These are phyloP conservation scores for Schizopora paradoxa DNA, from an alignment of 1,284 basidiomycete genomes.

Conservation along the genomic window DNA sequence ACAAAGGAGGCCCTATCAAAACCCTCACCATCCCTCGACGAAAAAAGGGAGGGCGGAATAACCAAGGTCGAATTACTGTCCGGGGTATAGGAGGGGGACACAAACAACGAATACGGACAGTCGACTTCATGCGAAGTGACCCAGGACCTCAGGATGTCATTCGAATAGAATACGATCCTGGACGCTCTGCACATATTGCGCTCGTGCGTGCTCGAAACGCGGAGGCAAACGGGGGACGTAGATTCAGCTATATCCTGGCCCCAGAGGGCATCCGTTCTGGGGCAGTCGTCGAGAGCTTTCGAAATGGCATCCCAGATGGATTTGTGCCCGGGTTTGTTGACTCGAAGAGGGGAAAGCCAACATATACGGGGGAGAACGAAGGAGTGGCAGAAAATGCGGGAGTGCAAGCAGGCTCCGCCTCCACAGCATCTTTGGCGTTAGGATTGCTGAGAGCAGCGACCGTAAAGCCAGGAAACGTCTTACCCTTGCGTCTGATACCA, in stretches of 20 bases:
- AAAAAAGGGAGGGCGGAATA: slow-evolving; percentile 83
- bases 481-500: slow-evolving; percentile 89
- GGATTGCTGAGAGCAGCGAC: slow-evolving; percentile 85
- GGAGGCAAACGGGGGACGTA: slow-evolving; percentile 39
- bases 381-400: slow-evolving; percentile 18
- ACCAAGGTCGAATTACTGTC: slow-evolving; percentile 83
- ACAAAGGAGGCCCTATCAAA: slow-evolving; percentile 79
- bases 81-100: slow-evolving; percentile 91
- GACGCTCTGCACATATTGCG: slow-evolving; percentile 91
- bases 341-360: slow-evolving; percentile 37
- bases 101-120: slow-evolving; percentile 75
- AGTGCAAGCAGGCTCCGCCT: slow-evolving; percentile 28
- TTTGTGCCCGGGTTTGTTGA: slow-evolving; percentile 63
- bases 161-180: slow-evolving; percentile 96
- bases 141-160: slow-evolving; percentile 84
- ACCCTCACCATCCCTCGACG: slow-evolving; percentile 80
- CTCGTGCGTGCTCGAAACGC: slow-evolving; percentile 64
- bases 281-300: slow-evolving; percentile 84
- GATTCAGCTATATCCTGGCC: slow-evolving; percentile 87
- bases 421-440: slow-evolving; percentile 65
- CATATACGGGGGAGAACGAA: slow-evolving; percentile 21
- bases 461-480: slow-evolving; percentile 88
- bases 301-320: slow-evolving; percentile 73
- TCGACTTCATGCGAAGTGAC: slow-evolving; percentile 82
- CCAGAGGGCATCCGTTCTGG: slow-evolving; percentile 87